These are phyloP conservation scores for Xeromyces bisporus DNA, from an alignment of 495 filamentous ascomycete species.

Conservation along the genomic window DNA sequence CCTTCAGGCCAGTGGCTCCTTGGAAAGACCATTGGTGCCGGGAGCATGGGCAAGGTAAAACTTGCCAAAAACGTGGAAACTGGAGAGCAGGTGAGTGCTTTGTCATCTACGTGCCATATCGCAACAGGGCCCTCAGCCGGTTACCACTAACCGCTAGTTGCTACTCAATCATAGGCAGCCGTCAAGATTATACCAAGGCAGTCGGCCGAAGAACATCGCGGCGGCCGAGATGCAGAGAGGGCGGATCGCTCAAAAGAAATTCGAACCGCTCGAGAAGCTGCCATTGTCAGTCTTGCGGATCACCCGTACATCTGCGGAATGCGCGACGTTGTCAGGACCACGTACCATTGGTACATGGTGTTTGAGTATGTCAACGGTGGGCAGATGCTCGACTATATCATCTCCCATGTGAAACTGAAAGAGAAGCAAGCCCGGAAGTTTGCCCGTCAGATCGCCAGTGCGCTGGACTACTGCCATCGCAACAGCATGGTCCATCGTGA, in stretches of 20 bases:
- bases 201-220: conserved; percentile 72
- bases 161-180: conserved; percentile 58
- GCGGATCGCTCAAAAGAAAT: conserved; percentile 95
- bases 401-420: conserved; percentile 91
- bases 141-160: no score
- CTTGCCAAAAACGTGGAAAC: conserved; percentile 66
- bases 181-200: conserved; percentile 95
- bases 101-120: no score
- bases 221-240: conserved; percentile 60
- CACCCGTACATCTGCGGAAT: conserved; percentile 97
- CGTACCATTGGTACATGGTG: conserved; percentile 99
- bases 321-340: conserved; percentile 85
- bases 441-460: conserved; percentile 90
- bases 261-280: conserved; percentile 86
- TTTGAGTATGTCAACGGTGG: conserved; percentile 99
- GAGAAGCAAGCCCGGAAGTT: conserved; percentile 98
- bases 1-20: conserved; percentile 78
- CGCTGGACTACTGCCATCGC: conserved; percentile 96
- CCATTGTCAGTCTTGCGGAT: conserved; percentile 86
- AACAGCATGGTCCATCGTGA: conserved; percentile 98
- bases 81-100: conserved; percentile 52
- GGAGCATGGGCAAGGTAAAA: conserved; percentile 96
- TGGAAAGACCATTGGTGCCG: conserved; percentile 93
- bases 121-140: no score
- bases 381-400: conserved; percentile 99